Evolutionary conservation across 148 eudicot genomes (phyloP).

Genomic region (Tetragonia tetragonoides): DNA sequence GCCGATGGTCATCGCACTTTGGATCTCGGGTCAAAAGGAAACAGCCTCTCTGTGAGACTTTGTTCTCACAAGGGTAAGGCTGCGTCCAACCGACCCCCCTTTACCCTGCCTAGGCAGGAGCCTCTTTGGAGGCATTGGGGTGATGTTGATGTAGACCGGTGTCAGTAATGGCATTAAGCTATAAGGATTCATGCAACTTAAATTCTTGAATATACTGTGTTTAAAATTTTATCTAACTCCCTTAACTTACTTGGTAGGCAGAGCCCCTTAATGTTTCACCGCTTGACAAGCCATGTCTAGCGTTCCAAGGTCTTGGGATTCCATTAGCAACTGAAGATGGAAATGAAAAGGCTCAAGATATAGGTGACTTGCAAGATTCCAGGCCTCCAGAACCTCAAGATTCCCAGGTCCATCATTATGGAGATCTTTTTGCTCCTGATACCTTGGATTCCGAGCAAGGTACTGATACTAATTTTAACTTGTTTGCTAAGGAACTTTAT

Average conservation of each 20-base stretch:
- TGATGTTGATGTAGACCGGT: not conserved
- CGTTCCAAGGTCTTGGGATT: constrained; percentile 25
- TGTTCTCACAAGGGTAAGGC: too few relatives aligned
- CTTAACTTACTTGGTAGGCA: not conserved
- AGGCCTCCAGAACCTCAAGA: constrained; percentile 25
- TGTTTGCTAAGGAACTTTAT: not conserved
- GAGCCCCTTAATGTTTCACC: constrained; percentile 41
- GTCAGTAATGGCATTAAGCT: not conserved
- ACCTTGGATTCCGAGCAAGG: constrained; percentile 59
- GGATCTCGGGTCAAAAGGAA: too few relatives aligned
- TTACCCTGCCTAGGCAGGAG: too few relatives aligned
- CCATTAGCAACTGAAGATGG: constrained; percentile 28
- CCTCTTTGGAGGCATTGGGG: too few relatives aligned
- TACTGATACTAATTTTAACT: constrained; percentile 28
- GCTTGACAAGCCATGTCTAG: constrained; percentile 43
- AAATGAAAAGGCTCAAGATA: constrained; percentile 29
- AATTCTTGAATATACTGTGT: not conserved
- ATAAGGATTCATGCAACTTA: not conserved
- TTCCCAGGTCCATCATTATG: constrained; percentile 27
- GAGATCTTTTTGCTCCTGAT: constrained; percentile 64
- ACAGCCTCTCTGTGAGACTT: too few relatives aligned
- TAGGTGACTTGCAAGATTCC: constrained; percentile 26
- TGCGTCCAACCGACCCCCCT: too few relatives aligned
- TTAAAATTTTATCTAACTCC: not conserved
- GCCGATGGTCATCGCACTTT: too few relatives aligned